Evolutionary conservation across 305 asterid species (phyloP).

Genomic region (Solanum hybrid): DNA sequence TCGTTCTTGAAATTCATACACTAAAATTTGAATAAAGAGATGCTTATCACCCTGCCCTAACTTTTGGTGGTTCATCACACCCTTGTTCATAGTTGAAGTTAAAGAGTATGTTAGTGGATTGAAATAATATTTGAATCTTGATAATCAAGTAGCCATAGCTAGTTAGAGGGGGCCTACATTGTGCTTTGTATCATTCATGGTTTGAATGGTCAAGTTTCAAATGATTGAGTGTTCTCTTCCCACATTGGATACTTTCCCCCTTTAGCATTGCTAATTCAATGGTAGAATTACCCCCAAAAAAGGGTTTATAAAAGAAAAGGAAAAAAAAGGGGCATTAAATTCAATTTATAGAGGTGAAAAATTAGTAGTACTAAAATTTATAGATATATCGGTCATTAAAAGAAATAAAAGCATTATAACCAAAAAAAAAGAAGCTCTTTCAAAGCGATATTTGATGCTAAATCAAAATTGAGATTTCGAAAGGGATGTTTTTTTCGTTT

Average conservation of each 20-base stretch:
- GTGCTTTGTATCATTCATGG: conserved; percentile 32
- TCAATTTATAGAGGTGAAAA: background rate
- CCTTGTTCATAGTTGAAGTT: background rate
- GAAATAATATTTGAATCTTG: background rate
- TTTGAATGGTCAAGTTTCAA: conserved; percentile 78
- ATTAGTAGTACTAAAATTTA: background rate
- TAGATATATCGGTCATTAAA: too few species aligned
- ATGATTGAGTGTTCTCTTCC: conserved; percentile 34
- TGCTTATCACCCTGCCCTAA: background rate
- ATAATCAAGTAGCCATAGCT: conserved; percentile 12
- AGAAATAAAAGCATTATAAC: background rate
- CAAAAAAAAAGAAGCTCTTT: background rate
- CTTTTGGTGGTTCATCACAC: background rate
- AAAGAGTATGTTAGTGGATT: background rate
- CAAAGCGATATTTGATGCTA: too few species aligned
- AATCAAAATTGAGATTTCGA: too few species aligned
- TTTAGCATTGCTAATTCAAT: background rate
- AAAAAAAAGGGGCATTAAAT: background rate
- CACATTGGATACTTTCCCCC: background rate
- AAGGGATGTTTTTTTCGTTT: too few species aligned
- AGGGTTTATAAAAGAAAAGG: background rate
- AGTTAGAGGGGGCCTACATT: conserved; percentile 32
- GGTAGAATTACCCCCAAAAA: background rate
- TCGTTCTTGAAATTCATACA: background rate
- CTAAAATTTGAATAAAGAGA: background rate